phyloP scores from a whole-genome alignment of 2,329 filamentous ascomycete species.

The Calonectria multiphialidica region DNA sequence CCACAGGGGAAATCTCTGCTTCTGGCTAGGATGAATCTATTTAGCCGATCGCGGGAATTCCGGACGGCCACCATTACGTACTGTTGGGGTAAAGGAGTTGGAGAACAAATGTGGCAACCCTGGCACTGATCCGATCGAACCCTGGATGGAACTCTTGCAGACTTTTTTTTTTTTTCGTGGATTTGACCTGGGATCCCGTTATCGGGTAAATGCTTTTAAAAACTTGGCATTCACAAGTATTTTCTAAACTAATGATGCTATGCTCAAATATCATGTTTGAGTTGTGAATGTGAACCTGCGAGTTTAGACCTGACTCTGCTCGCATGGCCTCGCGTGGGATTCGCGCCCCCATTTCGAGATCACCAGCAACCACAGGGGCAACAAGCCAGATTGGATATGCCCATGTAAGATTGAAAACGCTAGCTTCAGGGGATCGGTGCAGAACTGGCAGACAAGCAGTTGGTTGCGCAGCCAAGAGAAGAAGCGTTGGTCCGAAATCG shows the following conservation, averaged over 20 bases:
- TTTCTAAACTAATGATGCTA: too few relatives aligned
- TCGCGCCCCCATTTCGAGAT: background rate
- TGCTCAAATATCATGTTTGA: background rate
- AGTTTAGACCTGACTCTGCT: background rate
- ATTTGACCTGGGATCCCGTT: background rate
- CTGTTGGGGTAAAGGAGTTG: background rate
- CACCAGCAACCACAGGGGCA: background rate
- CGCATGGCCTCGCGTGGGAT: background rate
- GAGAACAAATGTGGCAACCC: background rate
- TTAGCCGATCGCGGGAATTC: background rate
- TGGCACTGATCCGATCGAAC: background rate
- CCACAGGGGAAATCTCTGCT: background rate
- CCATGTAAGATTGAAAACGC: background rate
- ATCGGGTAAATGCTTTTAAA: background rate
- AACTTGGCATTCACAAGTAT: background rate
- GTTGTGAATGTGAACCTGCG: background rate
- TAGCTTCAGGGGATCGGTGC: background rate
- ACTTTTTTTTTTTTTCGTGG: too few relatives aligned
- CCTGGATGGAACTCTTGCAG: background rate
- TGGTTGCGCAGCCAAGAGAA: constrained; percentile 12
- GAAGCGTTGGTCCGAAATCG: constrained; percentile 23
- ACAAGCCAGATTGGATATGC: background rate
- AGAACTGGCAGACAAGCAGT: constrained; percentile 18
- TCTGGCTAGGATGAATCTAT: background rate
- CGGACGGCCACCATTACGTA: background rate